These are phyloP conservation scores for Colletotrichum tofieldiae DNA, from an alignment of 2,329 filamentous ascomycete species.

Conservation along the genomic window DNA sequence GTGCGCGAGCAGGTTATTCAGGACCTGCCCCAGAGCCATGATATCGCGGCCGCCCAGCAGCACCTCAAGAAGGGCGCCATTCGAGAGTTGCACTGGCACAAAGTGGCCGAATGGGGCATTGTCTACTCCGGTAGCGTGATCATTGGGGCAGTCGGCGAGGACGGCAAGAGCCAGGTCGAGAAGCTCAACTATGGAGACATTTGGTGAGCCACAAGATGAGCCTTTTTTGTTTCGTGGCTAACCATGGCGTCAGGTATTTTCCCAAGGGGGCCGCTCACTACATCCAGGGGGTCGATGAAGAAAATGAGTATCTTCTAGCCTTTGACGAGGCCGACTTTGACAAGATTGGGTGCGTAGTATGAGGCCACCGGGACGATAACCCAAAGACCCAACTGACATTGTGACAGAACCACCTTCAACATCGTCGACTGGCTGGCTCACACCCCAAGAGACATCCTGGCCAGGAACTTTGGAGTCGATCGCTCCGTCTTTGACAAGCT, in stretches of 20 bases:
- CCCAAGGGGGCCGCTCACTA: constrained; percentile 77
- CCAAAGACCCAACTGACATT: background rate
- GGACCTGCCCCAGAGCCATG: constrained; percentile 76
- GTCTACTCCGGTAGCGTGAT: constrained; percentile 72
- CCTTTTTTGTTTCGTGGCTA: background rate
- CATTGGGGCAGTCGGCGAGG: constrained; percentile 74
- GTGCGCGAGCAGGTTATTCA: constrained; percentile 76
- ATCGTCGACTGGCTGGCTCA: constrained; percentile 80
- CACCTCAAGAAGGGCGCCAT: constrained; percentile 78
- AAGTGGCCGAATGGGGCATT: constrained; percentile 78
- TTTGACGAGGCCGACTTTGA: constrained; percentile 80
- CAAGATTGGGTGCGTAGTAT: constrained; percentile 64
- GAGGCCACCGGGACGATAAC: background rate
- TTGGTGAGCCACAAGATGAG: constrained; percentile 56
- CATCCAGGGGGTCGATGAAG: constrained; percentile 75
- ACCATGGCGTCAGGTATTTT: constrained; percentile 62
- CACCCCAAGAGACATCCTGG: constrained; percentile 74
- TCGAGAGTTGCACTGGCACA: constrained; percentile 78
- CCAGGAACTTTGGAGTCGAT: constrained; percentile 79
- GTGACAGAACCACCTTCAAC: constrained; percentile 77
- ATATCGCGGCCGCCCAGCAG: constrained; percentile 78
- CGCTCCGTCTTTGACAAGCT: constrained; percentile 72
- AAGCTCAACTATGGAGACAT: constrained; percentile 74
- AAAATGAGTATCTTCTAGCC: constrained; percentile 77
- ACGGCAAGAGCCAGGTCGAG: constrained; percentile 70